Evolutionary conservation across 2,329 filamentous ascomycete species (phyloP), one percentile per base, ranked within the genome.

Genomic region (Ascochyta clinopodiicola): DNA sequence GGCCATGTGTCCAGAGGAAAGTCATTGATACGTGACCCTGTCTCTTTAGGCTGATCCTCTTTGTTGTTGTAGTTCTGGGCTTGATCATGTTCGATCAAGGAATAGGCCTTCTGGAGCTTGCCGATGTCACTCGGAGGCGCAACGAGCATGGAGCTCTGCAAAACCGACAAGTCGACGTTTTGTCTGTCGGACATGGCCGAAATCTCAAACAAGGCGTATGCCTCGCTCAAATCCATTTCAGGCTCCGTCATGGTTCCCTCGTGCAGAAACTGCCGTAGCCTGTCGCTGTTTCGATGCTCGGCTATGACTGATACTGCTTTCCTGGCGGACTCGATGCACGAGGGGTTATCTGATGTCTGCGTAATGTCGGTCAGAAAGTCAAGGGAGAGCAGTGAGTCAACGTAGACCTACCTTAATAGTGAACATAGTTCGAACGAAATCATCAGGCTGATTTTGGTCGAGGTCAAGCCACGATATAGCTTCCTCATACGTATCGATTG

Each of bases 401-500:
- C 2, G 8, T 32, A 35, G 31, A 60, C 62, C 21, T 73, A 86
- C 82, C 75, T 86, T 86, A 34, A 83, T 71, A 27, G 80, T 78
- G 61, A 79, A 86, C 75, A 86, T 79, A 2, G 85, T 80, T 44
- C 81, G 74, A 34, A 88, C 77, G 59, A 84, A 84, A 43, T 87
- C 84, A 64, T 88, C 86, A 2, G 79, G 64, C 9, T 79, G 82
- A 10, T 74, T 57, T 19, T 64, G 64, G 6, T 69, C 73, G 10
- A 85, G 81, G 7, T 81, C 84, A 12, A 90, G 78, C 75, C 83
- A 90, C 12, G 82, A 76, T 29, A 88, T 77, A 1, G 88, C 88
- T 67, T 89, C 85, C 40, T 86, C 81, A 51, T 84, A 82, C n/a
- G 82, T 86, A 57, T 87, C 81, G 25, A 88, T 79, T 13, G 79